These are phyloP conservation scores for Plasmodium gonderi DNA, from an alignment of 169 alveolate species.

Conservation along the genomic window DNA sequence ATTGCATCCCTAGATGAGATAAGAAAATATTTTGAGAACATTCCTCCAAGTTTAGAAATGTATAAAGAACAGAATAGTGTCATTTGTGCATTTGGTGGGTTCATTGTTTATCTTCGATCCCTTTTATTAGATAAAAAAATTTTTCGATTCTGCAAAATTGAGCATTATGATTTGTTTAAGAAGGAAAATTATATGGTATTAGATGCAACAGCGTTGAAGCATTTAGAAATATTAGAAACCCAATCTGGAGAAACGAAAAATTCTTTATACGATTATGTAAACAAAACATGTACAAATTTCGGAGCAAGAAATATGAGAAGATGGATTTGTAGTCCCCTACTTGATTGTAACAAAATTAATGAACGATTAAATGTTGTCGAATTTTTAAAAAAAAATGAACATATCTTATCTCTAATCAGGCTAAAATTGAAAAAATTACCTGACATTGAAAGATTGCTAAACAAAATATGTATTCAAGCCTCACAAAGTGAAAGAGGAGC, in stretches of 20 bases:
- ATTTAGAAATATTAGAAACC: conserved; percentile 87
- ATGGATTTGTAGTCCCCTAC: conserved; percentile 96
- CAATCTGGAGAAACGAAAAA: conserved; percentile 86
- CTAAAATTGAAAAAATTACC: conserved; percentile 79
- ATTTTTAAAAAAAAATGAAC: conserved; percentile 86
- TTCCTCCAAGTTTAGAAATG: conserved; percentile 24
- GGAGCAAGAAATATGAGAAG: conserved; percentile 95
- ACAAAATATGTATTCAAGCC: conserved; percentile 87
- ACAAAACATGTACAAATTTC: conserved; percentile 94
- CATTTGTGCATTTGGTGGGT: conserved; percentile 63
- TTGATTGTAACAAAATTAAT: conserved; percentile 87
- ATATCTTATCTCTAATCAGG: conserved; percentile 78
- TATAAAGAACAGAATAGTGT: conserved; percentile 65
- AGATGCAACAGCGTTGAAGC: conserved; percentile 87
- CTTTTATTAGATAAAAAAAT: conserved; percentile 51
- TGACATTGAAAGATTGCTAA: conserved; percentile 88
- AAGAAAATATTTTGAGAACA: conserved; percentile 54
- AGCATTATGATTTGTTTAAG: conserved; percentile 43
- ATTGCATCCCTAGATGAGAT: conserved; percentile 49
- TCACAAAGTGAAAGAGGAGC: conserved; percentile 90
- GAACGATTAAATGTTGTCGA: conserved; percentile 93
- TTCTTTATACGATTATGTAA: conserved; percentile 89
- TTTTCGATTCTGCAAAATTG: conserved; percentile 63
- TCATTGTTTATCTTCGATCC: conserved; percentile 33
- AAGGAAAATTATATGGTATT: conserved; percentile 72